These are phyloP conservation scores for Metschnikowia lochheadii DNA, from an alignment of 805 yeast genomes.

Conservation along the genomic window DNA sequence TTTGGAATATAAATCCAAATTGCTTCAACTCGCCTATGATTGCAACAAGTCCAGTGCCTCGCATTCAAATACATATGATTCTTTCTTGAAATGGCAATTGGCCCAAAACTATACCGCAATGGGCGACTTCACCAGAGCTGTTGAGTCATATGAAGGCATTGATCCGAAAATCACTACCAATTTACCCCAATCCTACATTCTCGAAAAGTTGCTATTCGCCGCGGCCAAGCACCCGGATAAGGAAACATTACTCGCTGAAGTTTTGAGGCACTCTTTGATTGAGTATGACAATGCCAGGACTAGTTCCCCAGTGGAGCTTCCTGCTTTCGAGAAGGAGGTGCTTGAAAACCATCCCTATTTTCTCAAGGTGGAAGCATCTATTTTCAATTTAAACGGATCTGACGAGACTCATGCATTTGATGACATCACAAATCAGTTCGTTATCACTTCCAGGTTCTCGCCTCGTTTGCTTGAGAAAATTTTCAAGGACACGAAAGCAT, in stretches of 20 bases:
- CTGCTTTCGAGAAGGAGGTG: background rate
- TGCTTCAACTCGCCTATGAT: slow-evolving; percentile 3
- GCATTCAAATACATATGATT: background rate
- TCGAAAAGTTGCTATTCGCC: background rate
- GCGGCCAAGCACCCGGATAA: background rate
- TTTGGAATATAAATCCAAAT: slow-evolving; percentile 4
- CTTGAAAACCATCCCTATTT: background rate
- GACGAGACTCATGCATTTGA: slow-evolving; percentile 18
- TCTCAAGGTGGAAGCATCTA: slow-evolving; percentile 16
- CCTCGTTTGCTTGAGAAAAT: background rate
- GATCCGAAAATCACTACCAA: background rate
- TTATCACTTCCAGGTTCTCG: background rate
- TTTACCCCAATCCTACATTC: background rate
- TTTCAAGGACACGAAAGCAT: background rate
- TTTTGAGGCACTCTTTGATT: background rate
- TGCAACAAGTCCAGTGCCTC: background rate
- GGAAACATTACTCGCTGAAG: background rate
- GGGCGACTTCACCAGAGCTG: slow-evolving; percentile 8
- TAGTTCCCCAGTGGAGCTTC: background rate
- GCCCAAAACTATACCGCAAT: slow-evolving; percentile 43
- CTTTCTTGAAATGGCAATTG: slow-evolving; percentile 40
- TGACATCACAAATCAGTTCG: slow-evolving; percentile 15
- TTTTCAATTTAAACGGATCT: slow-evolving; percentile 12
- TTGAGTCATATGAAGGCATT: background rate
- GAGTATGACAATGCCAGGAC: background rate